Conservation (phyloP, 83 land plant species). For the Larix sibirica region DNA sequence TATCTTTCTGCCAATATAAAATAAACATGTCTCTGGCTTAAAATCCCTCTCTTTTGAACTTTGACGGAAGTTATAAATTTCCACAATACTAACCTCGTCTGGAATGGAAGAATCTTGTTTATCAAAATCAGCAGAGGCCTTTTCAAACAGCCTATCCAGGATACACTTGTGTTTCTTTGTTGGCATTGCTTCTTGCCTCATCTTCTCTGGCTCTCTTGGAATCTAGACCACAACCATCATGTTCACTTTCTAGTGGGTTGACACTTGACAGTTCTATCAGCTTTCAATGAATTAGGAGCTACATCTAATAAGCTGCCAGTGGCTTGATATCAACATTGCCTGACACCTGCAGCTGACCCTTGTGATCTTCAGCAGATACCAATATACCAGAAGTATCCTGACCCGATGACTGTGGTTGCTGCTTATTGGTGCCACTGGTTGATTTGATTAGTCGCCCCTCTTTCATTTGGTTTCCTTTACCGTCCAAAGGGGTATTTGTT, state of each 20-base stretch:
- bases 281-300: not conserved
- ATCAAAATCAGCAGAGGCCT: too few relatives aligned
- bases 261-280: not conserved
- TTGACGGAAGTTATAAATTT: not conserved
- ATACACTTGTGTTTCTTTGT: slow-evolving; percentile 24
- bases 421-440: not conserved
- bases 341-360: not conserved
- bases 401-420: not conserved
- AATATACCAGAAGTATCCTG: not conserved
- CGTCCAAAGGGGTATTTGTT: slow-evolving; percentile 1
- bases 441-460: not conserved
- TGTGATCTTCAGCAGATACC: not conserved
- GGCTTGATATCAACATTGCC: not conserved
- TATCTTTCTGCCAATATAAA: not conserved
- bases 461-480: not conserved
- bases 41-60: not conserved
- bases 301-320: not conserved
- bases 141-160: too few relatives aligned
- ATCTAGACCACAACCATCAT: slow-evolving; percentile 6
- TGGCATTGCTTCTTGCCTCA: not conserved
- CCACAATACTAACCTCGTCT: not conserved
- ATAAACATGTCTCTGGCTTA: not conserved
- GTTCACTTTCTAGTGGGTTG: not conserved
- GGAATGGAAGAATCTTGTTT: not conserved
- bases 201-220: not conserved